Evolutionary conservation across 345 rosid species (phyloP).

Genomic region (Rhizophora mangle): DNA sequence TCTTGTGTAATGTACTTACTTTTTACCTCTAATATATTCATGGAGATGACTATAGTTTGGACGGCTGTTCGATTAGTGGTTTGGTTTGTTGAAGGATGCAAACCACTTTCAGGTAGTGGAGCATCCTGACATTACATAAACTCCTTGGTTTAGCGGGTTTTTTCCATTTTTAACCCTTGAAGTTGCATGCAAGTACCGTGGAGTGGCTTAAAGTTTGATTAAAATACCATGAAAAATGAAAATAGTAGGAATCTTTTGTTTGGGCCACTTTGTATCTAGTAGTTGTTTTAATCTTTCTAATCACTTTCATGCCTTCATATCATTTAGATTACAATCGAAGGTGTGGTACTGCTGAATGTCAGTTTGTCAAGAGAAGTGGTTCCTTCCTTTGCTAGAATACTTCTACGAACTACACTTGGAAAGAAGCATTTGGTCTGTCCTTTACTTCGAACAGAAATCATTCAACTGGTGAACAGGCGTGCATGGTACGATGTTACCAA

Average conservation of each 20-base stretch:
- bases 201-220: background rate
- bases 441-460: conserved; percentile 77
- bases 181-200: too few relatives aligned
- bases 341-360: conserved; percentile 70
- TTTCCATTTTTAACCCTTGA: too few relatives aligned
- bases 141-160: too few relatives aligned
- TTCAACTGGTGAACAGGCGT: conserved; percentile 87
- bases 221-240: background rate
- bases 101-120: background rate
- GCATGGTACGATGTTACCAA: conserved; percentile 93
- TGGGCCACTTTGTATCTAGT: background rate
- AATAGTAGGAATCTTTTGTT: background rate
- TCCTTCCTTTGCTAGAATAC: conserved; percentile 88
- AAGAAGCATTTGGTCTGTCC: conserved; percentile 94
- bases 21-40: too few relatives aligned
- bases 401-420: conserved; percentile 80
- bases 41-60: too few relatives aligned
- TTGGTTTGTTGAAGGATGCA: background rate
- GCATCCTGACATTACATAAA: too few relatives aligned
- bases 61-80: too few relatives aligned
- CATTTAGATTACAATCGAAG: conserved; percentile 54
- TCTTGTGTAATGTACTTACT: too few relatives aligned
- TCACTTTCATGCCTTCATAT: conserved; percentile 7
- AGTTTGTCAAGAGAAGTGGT: conserved; percentile 90
- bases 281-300: background rate